These are phyloP conservation scores for Comarum palustre DNA, from an alignment of 306 rosid species.

Conservation along the genomic window DNA sequence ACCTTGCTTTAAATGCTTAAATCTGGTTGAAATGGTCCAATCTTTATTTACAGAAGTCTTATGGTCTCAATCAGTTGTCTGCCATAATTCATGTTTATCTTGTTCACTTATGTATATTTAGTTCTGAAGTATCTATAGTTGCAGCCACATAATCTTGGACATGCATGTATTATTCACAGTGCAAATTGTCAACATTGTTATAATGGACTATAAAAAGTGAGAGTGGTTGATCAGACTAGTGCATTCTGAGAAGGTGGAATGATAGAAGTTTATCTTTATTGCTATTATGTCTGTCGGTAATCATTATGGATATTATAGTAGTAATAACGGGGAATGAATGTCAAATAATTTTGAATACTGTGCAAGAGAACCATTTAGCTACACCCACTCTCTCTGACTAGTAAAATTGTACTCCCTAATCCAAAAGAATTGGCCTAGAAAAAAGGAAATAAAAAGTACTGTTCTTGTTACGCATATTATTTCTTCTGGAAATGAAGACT, in stretches of 20 bases:
- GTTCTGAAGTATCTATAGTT: not conserved
- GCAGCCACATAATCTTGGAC: not conserved
- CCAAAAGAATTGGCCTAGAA: not conserved
- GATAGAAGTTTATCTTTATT: not conserved
- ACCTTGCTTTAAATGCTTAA: not conserved
- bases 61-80: not conserved
- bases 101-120: not conserved
- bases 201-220: not conserved
- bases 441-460: not conserved
- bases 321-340: not conserved
- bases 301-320: not conserved
- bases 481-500: not conserved
- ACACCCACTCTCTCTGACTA: not conserved
- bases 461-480: not conserved
- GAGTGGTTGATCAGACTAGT: not conserved
- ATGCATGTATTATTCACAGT: not conserved
- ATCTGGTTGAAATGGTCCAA: not conserved
- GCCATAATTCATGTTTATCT: not conserved
- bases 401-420: not conserved
- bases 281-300: not conserved
- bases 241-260: not conserved
- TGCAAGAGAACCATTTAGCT: not conserved
- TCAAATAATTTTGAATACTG: not conserved
- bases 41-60: not conserved
- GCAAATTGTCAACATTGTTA: not conserved